Evolutionary conservation across 495 filamentous ascomycete species (phyloP).

Genomic region (Penicillium pulvis): DNA sequence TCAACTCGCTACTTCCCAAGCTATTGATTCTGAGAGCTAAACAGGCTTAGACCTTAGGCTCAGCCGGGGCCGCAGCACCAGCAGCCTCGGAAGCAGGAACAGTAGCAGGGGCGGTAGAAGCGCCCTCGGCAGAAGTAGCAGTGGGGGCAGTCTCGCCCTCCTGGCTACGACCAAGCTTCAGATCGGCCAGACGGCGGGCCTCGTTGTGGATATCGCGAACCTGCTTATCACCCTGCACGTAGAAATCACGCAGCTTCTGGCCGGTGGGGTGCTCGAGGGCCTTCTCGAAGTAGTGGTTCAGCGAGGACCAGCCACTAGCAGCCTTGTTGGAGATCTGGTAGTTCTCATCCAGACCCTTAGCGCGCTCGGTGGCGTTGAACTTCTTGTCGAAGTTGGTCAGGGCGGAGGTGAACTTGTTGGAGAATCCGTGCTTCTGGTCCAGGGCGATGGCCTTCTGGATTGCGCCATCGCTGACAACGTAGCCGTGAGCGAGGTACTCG

Average conservation of each 20-base stretch:
- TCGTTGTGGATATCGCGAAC: constrained; percentile 91
- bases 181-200: constrained; percentile 79
- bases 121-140: constrained; percentile 21
- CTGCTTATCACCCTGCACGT: constrained; percentile 77
- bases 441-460: constrained; percentile 83
- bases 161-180: constrained; percentile 72
- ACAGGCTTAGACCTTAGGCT: constrained; percentile 32
- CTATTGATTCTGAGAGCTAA: neutral
- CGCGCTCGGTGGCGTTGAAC: constrained; percentile 77
- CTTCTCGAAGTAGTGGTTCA: constrained; percentile 89
- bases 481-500: constrained; percentile 94
- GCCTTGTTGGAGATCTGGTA: constrained; percentile 74
- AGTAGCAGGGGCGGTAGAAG: constrained; percentile 17
- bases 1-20: neutral
- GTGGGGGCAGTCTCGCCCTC: constrained; percentile 40
- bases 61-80: constrained; percentile 32
- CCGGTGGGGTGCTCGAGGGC: constrained; percentile 82
- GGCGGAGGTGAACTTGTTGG: constrained; percentile 70
- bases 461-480: constrained; percentile 80
- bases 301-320: constrained; percentile 61
- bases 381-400: constrained; percentile 77
- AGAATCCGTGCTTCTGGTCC: constrained; percentile 88
- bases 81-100: constrained; percentile 28
- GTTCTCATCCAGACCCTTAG: constrained; percentile 70
- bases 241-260: constrained; percentile 82